Conservation (phyloP, 768 basidiomycete species). For the Boletus edulis region DNA sequence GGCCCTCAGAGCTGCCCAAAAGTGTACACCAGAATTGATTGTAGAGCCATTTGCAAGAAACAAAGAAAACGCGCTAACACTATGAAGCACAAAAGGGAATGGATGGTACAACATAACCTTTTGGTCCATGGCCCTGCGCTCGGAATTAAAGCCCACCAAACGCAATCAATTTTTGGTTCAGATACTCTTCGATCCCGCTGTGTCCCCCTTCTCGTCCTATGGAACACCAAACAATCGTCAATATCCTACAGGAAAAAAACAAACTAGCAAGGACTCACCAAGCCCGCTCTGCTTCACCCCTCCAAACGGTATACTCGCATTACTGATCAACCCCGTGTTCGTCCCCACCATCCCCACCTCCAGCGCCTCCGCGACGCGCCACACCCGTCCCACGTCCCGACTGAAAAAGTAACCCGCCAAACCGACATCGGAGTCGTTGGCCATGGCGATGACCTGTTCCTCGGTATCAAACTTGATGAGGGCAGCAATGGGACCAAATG, state of each 20-base stretch:
- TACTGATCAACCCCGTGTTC: constrained; percentile 79
- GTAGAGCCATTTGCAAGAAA: too few species aligned
- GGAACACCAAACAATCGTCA: neutral
- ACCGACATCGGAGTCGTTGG: constrained; percentile 81
- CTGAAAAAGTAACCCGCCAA: constrained; percentile 95
- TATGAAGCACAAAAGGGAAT: neutral
- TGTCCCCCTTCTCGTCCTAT: constrained; percentile 82
- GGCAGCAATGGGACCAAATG: constrained; percentile 91
- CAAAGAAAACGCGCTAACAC: too few species aligned
- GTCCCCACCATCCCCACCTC: constrained; percentile 93
- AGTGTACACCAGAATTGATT: too few species aligned
- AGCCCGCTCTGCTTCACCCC: constrained; percentile 89
- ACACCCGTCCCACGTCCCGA: constrained; percentile 81
- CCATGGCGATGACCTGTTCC: constrained; percentile 84
- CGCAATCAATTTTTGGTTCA: constrained; percentile 77
- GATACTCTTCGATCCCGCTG: constrained; percentile 80
- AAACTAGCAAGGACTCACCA: constrained; percentile 32
- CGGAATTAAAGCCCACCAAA: constrained; percentile 63
- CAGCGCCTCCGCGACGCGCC: constrained; percentile 91
- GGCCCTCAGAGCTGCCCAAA: too few species aligned
- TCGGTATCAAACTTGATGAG: constrained; percentile 91
- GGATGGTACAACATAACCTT: constrained; percentile 2
- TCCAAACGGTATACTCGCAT: constrained; percentile 83
- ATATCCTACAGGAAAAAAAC: neutral
- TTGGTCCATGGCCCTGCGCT: neutral